Evolutionary conservation across 2,329 filamentous ascomycete species (phyloP), one percentile per base, ranked within the genome.

Genomic region (Exophiala xenobiotica): DNA sequence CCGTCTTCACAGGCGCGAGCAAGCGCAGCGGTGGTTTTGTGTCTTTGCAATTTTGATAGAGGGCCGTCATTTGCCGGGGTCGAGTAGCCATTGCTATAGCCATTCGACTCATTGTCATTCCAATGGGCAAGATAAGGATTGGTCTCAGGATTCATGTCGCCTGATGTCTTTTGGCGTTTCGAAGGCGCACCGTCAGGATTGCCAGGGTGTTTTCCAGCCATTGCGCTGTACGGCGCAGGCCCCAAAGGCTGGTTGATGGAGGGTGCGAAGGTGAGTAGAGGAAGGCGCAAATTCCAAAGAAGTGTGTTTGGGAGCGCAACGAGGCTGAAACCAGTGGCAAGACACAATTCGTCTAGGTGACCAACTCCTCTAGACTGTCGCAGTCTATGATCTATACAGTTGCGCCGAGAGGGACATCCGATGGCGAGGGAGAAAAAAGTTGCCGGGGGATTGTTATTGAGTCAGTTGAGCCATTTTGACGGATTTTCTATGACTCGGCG

Each of bases 41-140:
- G 90, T 60, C 88, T 83, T 69, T 80, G 82, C 71, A 96, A 83
- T 53, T 79, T 76, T 35, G 78, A 76, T 50, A 95, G 75, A 41
- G 78, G 74, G 22, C 79, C 78, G 46, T 71, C 67, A 58, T 27
- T 67, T 63, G 51, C 65, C 60, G 46, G 70, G 67, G 61, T 73
- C 33, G 61, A 63, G 51, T 63, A 58, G 31, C 63, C 67, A 44
- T 70, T 68, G 47, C 61, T 61, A 61, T 65, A 58, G 60, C 65
- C 53, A 46, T 63, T 58, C 19, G 48, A 42, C 63, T 70, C 61
- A 70, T 74, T 67, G 57, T 85, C 78, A 71, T 92, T 84, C 82
- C 87, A 87, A 72, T 99, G 93, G 50, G 90, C 88, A 57, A 99
- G 83, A 75, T 99, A 97, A 1, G 88, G 89, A 68, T 97, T 97